These are phyloP conservation scores for Hamigera avellanea DNA, from an alignment of 495 filamentous ascomycete species.

Conservation along the genomic window DNA sequence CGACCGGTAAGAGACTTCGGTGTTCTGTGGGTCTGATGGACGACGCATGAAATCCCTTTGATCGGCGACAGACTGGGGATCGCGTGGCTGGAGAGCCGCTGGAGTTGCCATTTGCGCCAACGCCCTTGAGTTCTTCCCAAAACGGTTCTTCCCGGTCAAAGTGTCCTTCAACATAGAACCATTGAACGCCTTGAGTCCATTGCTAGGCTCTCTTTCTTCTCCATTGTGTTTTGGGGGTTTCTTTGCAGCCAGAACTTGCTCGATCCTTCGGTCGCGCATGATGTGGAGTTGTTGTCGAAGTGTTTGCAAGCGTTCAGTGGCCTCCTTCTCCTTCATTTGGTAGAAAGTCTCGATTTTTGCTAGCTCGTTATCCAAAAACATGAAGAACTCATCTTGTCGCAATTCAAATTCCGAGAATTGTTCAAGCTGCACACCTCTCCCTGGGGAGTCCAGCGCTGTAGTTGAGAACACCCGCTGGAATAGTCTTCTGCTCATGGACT, in stretches of 20 bases:
- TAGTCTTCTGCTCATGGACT: slow-evolving; percentile 15
- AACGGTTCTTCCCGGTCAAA: slow-evolving; percentile 20
- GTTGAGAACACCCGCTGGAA: slow-evolving; percentile 27
- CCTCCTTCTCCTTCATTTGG: slow-evolving; percentile 68
- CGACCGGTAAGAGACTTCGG: slow-evolving; percentile 64
- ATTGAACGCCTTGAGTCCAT: slow-evolving; percentile 15
- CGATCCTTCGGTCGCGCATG: slow-evolving; percentile 69
- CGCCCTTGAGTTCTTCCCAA: slow-evolving; percentile 48
- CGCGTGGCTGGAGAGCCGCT: slow-evolving; percentile 15
- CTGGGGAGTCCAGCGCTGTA: slow-evolving; percentile 15
- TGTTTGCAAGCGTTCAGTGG: slow-evolving; percentile 52
- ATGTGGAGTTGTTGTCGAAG: slow-evolving; percentile 74
- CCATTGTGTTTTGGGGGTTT: slow-evolving; percentile 15
- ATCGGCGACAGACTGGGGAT: slow-evolving; percentile 16
- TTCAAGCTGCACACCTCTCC: slow-evolving; percentile 26
- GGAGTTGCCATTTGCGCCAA: slow-evolving; percentile 41
- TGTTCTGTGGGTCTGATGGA: slow-evolving; percentile 26
- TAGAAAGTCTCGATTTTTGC: slow-evolving; percentile 82
- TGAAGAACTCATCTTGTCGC: slow-evolving; percentile 65
- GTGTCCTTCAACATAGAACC: slow-evolving; percentile 15
- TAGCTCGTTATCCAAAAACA: slow-evolving; percentile 67
- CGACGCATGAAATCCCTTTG: slow-evolving; percentile 57
- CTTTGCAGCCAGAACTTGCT: slow-evolving; percentile 45
- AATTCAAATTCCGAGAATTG: slow-evolving; percentile 39
- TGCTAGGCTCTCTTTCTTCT: slow-evolving; percentile 6